These are phyloP conservation scores for Medicago arabica DNA, from an alignment of 306 rosid species.

Conservation along the genomic window DNA sequence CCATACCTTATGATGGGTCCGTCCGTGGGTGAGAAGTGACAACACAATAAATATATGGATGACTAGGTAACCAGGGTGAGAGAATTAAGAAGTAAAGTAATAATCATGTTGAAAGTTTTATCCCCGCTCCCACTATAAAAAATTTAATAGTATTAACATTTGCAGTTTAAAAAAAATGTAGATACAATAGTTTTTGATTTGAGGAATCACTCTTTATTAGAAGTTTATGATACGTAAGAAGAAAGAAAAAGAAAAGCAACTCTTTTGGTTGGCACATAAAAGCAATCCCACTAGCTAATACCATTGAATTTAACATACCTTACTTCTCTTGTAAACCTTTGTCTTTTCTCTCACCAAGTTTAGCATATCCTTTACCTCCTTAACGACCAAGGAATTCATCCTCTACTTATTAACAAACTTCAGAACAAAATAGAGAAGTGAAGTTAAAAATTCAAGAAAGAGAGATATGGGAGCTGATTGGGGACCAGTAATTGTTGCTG, in stretches of 20 bases:
- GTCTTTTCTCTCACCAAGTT: slow-evolving; percentile 73
- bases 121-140: too few species aligned
- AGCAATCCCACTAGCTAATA: slow-evolving; percentile 61
- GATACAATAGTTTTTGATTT: too few species aligned
- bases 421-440: slow-evolving; percentile 11
- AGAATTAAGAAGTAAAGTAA: too few species aligned
- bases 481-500: slow-evolving; percentile 87
- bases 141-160: too few species aligned
- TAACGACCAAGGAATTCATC: slow-evolving; percentile 70
- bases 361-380: slow-evolving; percentile 74
- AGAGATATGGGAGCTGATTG: slow-evolving; percentile 77
- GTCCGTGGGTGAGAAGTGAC: not conserved
- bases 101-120: too few species aligned
- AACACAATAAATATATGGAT: not conserved
- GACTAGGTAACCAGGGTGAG: not conserved
- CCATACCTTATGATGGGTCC: too few species aligned
- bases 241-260: not conserved
- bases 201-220: not conserved
- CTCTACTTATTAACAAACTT: slow-evolving; percentile 44
- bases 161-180: too few species aligned
- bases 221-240: not conserved
- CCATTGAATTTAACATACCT: slow-evolving; percentile 59
- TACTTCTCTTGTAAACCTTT: slow-evolving; percentile 57
- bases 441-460: not conserved
- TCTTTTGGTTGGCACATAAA: slow-evolving; percentile 50